Conservation (phyloP, 305 asterid species). For the Fraxinus platypoda region DNA sequence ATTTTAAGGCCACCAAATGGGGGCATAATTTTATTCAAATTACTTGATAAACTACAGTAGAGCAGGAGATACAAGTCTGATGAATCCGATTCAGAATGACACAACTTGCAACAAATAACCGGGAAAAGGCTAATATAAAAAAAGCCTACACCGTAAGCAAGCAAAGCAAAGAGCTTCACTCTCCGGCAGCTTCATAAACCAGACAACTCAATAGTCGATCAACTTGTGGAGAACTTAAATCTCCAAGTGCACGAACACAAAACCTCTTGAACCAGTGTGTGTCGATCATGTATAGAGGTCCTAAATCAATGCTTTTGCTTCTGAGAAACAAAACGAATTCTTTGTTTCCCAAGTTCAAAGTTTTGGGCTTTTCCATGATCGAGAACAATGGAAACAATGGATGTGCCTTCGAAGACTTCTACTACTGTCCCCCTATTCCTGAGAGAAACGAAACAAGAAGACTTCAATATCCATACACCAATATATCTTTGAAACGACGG, state of each 20-base stretch:
- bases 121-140: not conserved
- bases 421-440: constrained; percentile 56
- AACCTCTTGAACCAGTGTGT: not conserved
- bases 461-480: not conserved
- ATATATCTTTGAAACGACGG: not conserved
- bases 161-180: not conserved
- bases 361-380: constrained; percentile 40
- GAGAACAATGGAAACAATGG: constrained; percentile 36
- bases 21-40: not conserved
- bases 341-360: constrained; percentile 52
- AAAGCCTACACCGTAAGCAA: not conserved
- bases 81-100: not conserved
- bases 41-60: not conserved
- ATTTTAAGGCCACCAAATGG: no score
- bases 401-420: constrained; percentile 41
- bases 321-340: constrained; percentile 44
- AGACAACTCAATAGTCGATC: not conserved
- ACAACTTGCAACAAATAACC: not conserved
- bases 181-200: not conserved
- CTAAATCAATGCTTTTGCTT: constrained; percentile 29
- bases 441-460: not conserved
- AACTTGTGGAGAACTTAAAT: not conserved
- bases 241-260: not conserved
- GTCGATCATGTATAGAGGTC: constrained; percentile 1
- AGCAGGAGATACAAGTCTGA: not conserved